These are phyloP conservation scores for Boletus coccyginus DNA, from an alignment of 768 basidiomycete genomes.

Conservation along the genomic window DNA sequence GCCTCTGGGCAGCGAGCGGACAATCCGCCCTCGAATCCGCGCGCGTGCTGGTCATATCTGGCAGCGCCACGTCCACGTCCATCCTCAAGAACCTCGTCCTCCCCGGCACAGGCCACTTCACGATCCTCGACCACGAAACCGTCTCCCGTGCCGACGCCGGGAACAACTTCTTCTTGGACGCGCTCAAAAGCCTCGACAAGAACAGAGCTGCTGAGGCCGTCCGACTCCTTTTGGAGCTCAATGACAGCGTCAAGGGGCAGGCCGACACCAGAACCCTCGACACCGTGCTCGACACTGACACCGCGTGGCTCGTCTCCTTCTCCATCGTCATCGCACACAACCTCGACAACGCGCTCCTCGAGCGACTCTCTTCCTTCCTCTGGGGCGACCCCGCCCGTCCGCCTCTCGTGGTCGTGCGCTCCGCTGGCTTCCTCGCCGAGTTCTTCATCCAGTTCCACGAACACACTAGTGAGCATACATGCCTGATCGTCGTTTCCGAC, in stretches of 20 bases:
- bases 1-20: conserved; percentile 92
- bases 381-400: conserved; percentile 62
- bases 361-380: conserved; percentile 59
- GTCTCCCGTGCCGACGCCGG: conserved; percentile 79
- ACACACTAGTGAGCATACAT: conserved; percentile 62
- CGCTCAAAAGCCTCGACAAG: conserved; percentile 71
- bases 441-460: conserved; percentile 89
- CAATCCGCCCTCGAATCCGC: conserved; percentile 86
- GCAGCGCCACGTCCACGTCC: conserved; percentile 80
- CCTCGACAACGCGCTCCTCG: conserved; percentile 52
- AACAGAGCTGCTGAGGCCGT: conserved; percentile 79
- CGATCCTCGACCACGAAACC: conserved; percentile 68
- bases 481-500: not conserved
- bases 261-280: conserved; percentile 57
- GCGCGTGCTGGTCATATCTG: conserved; percentile 77
- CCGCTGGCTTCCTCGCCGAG: conserved; percentile 87
- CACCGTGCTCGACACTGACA: conserved; percentile 53
- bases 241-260: conserved; percentile 75
- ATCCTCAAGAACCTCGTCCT: conserved; percentile 96
- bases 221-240: conserved; percentile 76
- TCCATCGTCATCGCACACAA: conserved; percentile 87
- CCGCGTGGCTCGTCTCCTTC: conserved; percentile 57
- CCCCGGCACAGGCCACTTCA: conserved; percentile 95
- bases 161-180: conserved; percentile 95
- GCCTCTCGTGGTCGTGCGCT: conserved; percentile 75